Evolutionary conservation across 441 rosid genomes (phyloP).

Genomic region (Erodium trifolium): DNA sequence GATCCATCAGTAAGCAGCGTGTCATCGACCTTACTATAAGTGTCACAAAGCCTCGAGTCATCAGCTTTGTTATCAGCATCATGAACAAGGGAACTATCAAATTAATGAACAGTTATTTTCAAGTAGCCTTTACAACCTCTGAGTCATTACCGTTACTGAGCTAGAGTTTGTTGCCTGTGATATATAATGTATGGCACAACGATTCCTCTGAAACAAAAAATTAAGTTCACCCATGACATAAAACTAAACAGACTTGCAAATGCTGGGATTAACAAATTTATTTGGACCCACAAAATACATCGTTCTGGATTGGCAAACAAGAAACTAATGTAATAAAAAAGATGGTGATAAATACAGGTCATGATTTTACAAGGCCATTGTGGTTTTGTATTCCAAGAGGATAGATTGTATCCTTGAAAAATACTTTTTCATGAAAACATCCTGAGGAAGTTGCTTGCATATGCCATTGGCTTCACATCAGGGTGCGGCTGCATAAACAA

Average conservation of each 20-base stretch:
- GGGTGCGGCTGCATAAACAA: slow-evolving; percentile 65
- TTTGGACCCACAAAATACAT: not conserved
- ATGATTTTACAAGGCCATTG: not conserved
- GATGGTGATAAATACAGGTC: not conserved
- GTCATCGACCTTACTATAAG: not conserved
- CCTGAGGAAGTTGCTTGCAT: slow-evolving; percentile 81
- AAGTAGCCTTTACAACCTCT: too few species aligned
- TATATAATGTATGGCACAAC: too few species aligned
- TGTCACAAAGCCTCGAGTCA: slow-evolving; percentile 3
- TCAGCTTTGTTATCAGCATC: slow-evolving; percentile 15
- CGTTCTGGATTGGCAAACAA: not conserved
- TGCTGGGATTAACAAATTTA: too few species aligned
- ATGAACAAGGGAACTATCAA: not conserved
- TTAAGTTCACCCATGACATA: too few species aligned
- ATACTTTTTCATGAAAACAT: slow-evolving; percentile 46
- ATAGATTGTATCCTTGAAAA: not conserved
- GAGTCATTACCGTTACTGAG: too few species aligned
- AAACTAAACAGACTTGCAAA: too few species aligned
- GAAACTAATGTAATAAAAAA: not conserved
- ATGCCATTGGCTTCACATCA: slow-evolving; percentile 94
- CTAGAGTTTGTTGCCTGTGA: too few species aligned
- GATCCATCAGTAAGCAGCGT: not conserved
- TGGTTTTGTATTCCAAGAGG: not conserved
- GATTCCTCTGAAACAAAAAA: too few species aligned
- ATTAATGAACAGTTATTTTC: too few species aligned